These are phyloP conservation scores for Arthroderma sp. DNA, from an alignment of 2,329 filamentous ascomycete species.

Conservation along the genomic window DNA sequence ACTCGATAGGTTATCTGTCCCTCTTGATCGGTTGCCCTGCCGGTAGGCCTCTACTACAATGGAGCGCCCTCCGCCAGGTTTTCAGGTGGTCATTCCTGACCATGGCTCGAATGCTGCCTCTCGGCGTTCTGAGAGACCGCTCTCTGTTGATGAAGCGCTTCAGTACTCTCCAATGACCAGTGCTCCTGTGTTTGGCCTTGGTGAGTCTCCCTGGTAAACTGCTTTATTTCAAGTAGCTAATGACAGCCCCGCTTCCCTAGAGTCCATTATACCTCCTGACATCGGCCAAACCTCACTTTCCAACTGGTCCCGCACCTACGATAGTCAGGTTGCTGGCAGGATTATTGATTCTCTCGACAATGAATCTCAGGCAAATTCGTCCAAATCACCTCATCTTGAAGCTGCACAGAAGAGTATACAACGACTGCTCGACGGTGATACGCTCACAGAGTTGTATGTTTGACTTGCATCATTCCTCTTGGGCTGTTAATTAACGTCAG, in stretches of 20 bases:
- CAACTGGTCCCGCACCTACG: conserved; percentile 26
- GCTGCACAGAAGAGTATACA: conserved; percentile 62
- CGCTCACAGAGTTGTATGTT: conserved; percentile 5
- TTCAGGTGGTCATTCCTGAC: conserved; percentile 31
- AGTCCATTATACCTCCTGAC: conserved; percentile 30
- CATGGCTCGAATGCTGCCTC: conserved; percentile 16
- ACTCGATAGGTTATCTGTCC: not conserved
- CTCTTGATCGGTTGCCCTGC: conserved; percentile 3
- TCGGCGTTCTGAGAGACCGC: conserved; percentile 21
- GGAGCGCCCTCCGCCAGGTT: conserved; percentile 27
- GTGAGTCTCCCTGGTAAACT: conserved; percentile 16
- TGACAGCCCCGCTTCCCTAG: conserved; percentile 13
- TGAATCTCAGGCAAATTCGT: conserved; percentile 48
- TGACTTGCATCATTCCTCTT: not conserved
- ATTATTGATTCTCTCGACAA: conserved; percentile 56
- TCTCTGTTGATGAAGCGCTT: conserved; percentile 35
- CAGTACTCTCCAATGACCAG: conserved; percentile 39
- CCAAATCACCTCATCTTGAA: conserved; percentile 50
- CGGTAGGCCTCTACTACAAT: conserved; percentile 17
- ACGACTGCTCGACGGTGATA: conserved; percentile 42
- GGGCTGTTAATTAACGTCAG: conserved; percentile 9
- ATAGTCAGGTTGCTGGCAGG: conserved; percentile 38
- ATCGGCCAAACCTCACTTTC: conserved; percentile 28
- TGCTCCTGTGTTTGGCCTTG: conserved; percentile 33
- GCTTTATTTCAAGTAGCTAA: not conserved